Conservation (phyloP, 441 rosid genomes). For the Populus hybrid region DNA sequence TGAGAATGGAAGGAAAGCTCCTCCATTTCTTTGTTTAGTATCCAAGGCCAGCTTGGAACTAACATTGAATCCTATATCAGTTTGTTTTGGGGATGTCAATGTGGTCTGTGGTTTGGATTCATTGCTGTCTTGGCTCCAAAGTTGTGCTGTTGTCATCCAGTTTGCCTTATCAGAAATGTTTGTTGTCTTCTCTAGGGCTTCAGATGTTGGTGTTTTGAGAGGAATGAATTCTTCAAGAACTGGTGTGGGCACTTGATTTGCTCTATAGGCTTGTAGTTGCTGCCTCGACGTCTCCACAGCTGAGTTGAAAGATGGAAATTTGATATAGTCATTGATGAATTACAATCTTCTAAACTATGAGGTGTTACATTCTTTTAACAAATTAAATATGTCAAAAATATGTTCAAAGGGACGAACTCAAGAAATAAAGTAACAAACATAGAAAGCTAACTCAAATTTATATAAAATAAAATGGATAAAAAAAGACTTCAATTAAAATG, state of each 20-base stretch:
- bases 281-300: conserved; percentile 88
- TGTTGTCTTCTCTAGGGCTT: conserved; percentile 36
- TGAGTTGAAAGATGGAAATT: conserved; percentile 22
- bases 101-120: conserved; percentile 38
- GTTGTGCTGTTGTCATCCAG: conserved; percentile 95
- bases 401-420: conserved; percentile 26
- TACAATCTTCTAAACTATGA: neutral
- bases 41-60: conserved; percentile 59
- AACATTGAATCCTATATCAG: conserved; percentile 46
- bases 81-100: conserved; percentile 38
- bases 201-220: conserved; percentile 46
- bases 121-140: conserved; percentile 70
- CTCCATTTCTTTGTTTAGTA: conserved; percentile 67
- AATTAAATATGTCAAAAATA: neutral
- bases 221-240: conserved; percentile 96
- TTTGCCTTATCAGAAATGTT: conserved; percentile 54
- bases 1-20: conserved; percentile 91
- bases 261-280: conserved; percentile 63
- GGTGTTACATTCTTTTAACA: conserved; percentile 1
- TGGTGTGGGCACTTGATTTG: conserved; percentile 57
- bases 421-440: conserved; percentile 28
- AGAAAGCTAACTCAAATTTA: conserved; percentile 58
- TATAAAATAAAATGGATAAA: conserved; percentile 40
- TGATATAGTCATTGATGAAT: neutral
- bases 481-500: neutral